A percentile compares a stretch with the other conserved stretches of the same genome.
Conservation (phyloP, 2,329 filamentous ascomycete genomes). For the Trematosphaeria pertusa region DNA sequence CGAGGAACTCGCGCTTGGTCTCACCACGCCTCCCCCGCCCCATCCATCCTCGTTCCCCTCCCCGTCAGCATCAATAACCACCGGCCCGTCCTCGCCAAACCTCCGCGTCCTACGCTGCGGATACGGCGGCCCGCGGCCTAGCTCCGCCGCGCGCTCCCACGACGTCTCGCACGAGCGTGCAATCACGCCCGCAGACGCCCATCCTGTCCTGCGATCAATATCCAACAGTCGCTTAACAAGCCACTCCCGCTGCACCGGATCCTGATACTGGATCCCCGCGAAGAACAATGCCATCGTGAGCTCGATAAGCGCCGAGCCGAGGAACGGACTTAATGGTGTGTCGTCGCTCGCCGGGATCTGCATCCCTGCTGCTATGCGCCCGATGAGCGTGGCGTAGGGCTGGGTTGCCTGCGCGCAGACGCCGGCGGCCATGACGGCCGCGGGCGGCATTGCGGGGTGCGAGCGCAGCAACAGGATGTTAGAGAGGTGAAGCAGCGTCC, state of each 20-base stretch:
- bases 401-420: slow-evolving; percentile 77
- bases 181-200: slow-evolving; percentile 83
- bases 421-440: slow-evolving; percentile 85
- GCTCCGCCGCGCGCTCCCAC: slow-evolving; percentile 77
- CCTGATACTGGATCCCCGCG: slow-evolving; percentile 79
- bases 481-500: slow-evolving; percentile 86
- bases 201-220: slow-evolving; percentile 82
- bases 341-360: slow-evolving; percentile 47
- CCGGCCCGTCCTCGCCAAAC: slow-evolving; percentile 27
- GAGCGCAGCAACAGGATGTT: slow-evolving; percentile 81
- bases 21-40: slow-evolving; percentile 15
- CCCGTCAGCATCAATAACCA: slow-evolving; percentile 27
- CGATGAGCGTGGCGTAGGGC: slow-evolving; percentile 74
- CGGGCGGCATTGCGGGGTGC: slow-evolving; percentile 89
- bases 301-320: slow-evolving; percentile 84
- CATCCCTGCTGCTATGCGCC: slow-evolving; percentile 78
- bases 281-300: slow-evolving; percentile 85
- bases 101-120: slow-evolving; percentile 25
- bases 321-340: slow-evolving; percentile 72
- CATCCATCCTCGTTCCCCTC: slow-evolving; percentile 14
- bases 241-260: slow-evolving; percentile 77
- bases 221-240: slow-evolving; percentile 75
- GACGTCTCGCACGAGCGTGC: slow-evolving; percentile 82
- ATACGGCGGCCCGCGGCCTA: slow-evolving; percentile 80
- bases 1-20: slow-evolving; percentile 6